Evolutionary conservation across 2,329 filamentous ascomycete genomes (phyloP).

Genomic region (Penicillium nordicum): DNA sequence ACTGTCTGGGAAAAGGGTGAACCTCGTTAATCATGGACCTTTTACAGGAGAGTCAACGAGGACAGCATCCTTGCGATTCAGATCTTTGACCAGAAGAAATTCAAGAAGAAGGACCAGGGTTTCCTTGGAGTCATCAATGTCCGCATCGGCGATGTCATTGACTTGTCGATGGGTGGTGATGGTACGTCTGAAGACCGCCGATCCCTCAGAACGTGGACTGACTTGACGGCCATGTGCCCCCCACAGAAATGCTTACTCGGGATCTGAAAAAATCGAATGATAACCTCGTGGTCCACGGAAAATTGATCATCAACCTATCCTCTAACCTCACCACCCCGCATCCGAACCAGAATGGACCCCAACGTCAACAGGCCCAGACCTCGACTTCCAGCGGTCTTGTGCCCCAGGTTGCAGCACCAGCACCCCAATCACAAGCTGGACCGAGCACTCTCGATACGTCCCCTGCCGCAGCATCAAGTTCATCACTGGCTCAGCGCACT

Average conservation of each 20-base stretch:
- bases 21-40: conserved; percentile 11
- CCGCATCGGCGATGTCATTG: conserved; percentile 88
- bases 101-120: conserved; percentile 99
- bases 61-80: conserved; percentile 96
- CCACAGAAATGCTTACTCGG: conserved; percentile 85
- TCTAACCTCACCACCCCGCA: conserved; percentile 77
- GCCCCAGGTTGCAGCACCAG: conserved; percentile 29
- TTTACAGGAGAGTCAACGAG: conserved; percentile 75
- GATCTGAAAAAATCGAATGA: conserved; percentile 98
- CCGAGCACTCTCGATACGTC: conserved; percentile 30
- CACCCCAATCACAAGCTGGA: conserved; percentile 26
- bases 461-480: conserved; percentile 31
- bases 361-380: conserved; percentile 34
- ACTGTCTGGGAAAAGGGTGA: background rate
- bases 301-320: conserved; percentile 93
- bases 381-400: conserved; percentile 41
- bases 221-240: conserved; percentile 23
- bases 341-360: conserved; percentile 47
- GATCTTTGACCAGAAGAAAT: conserved; percentile 99
- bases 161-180: conserved; percentile 83
- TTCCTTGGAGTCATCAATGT: conserved; percentile 98
- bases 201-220: conserved; percentile 9
- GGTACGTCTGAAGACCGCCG: conserved; percentile 56
- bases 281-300: conserved; percentile 95
- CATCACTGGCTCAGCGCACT: conserved; percentile 35